These are phyloP conservation scores for Orbilia oligospora DNA, from an alignment of 2,329 filamentous ascomycete genomes.

Conservation along the genomic window DNA sequence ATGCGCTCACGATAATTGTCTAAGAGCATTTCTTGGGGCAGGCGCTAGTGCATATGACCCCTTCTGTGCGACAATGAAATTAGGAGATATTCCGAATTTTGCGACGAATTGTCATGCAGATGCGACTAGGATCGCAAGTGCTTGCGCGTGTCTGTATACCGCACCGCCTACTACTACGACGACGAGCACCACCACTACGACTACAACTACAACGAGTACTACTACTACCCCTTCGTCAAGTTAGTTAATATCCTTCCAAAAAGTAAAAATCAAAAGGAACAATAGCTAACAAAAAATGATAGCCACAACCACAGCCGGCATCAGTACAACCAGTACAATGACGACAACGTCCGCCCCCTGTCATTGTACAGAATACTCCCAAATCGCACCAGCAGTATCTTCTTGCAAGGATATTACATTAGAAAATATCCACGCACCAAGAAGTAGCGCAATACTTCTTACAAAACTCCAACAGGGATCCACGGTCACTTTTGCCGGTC, in stretches of 20 bases:
- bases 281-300: not conserved
- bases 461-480: constrained; percentile 67
- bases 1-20: constrained; percentile 49
- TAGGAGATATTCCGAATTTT: constrained; percentile 44
- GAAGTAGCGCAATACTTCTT: constrained; percentile 67
- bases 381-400: constrained; percentile 66
- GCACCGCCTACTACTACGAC: constrained; percentile 32
- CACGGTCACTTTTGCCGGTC: constrained; percentile 68
- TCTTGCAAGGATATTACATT: constrained; percentile 69
- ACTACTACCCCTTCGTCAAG: constrained; percentile 29
- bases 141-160: constrained; percentile 48
- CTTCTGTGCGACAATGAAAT: constrained; percentile 35
- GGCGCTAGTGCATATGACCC: constrained; percentile 17
- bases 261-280: not conserved
- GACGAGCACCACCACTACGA: constrained; percentile 29
- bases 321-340: constrained; percentile 29
- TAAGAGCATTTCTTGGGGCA: constrained; percentile 43
- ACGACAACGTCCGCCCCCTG: constrained; percentile 31
- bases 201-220: constrained; percentile 25
- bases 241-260: not conserved
- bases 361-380: constrained; percentile 63
- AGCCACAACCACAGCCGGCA: constrained; percentile 21
- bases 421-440: constrained; percentile 67
- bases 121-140: constrained; percentile 40
- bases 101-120: constrained; percentile 30